Evolutionary conservation across 1,284 basidiomycete species (phyloP).

Genomic region (Fomitopsis betulina): DNA sequence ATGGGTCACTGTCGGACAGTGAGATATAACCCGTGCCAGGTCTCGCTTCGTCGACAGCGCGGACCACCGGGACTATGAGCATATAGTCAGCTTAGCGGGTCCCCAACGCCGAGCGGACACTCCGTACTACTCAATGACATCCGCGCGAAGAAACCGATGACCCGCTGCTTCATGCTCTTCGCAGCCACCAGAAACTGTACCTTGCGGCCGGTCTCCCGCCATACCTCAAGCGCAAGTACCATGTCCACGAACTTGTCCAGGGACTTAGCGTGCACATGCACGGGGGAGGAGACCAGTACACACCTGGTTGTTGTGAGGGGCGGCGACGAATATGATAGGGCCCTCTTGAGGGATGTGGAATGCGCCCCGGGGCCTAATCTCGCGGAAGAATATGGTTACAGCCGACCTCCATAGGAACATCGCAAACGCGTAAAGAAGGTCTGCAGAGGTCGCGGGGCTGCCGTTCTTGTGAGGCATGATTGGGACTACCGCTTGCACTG

Average conservation of each 20-base stretch:
- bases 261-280: slow-evolving; percentile 1
- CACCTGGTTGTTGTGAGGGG: slow-evolving; percentile 97
- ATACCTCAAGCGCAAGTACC: slow-evolving; percentile 84
- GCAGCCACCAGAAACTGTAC: slow-evolving; percentile 92
- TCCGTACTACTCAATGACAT: slow-evolving; percentile 70
- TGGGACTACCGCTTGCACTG: neutral
- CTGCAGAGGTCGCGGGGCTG: neutral
- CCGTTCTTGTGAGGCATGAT: neutral
- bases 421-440: slow-evolving; percentile 38
- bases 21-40: slow-evolving; percentile 73
- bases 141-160: slow-evolving; percentile 81
- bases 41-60: slow-evolving; percentile 88
- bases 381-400: slow-evolving; percentile 95
- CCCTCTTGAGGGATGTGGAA: slow-evolving; percentile 93
- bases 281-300: slow-evolving; percentile 18
- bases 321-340: slow-evolving; percentile 94
- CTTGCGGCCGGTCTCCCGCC: slow-evolving; percentile 78
- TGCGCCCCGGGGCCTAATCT: slow-evolving; percentile 91
- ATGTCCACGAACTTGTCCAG: slow-evolving; percentile 84
- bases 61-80: slow-evolving; percentile 88
- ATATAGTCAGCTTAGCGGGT: slow-evolving; percentile 64
- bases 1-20: slow-evolving; percentile 74
- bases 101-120: slow-evolving; percentile 36
- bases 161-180: slow-evolving; percentile 79
- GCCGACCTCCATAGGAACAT: slow-evolving; percentile 80